Percentiles rank a stretch among this genome's conserved stretches.
phyloP scores from a whole-genome alignment of 768 basidiomycete genomes.

The Mycena vitilis region DNA sequence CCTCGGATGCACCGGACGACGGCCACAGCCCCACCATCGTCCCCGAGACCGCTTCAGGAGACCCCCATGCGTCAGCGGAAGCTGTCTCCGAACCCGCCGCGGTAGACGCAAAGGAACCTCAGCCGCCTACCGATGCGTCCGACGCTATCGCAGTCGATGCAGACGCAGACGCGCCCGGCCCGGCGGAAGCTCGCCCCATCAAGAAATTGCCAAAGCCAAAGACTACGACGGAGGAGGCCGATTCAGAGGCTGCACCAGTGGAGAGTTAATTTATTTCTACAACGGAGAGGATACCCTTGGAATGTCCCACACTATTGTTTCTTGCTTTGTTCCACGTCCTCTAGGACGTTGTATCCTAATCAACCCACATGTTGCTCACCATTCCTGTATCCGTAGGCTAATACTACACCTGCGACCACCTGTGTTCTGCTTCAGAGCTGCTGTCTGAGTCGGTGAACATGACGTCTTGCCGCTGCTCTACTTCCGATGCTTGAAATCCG shows the following conservation, averaged over 20 bases:
- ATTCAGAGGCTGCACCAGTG: conserved; percentile 2
- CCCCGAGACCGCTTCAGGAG: conserved; percentile 2
- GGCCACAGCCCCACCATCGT: background rate
- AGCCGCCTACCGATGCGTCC: conserved; percentile 5
- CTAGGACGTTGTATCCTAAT: conserved; percentile 24
- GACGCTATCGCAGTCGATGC: background rate
- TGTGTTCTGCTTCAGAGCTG: too few relatives aligned
- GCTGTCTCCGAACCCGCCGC: conserved; percentile 8
- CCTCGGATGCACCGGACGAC: conserved; percentile 15
- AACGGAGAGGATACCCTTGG: conserved; percentile 22
- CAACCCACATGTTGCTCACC: conserved; percentile 17
- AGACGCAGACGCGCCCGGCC: background rate
- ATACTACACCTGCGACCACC: conserved; percentile 1
- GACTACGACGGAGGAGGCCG: conserved; percentile 6
- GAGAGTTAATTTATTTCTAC: conserved; percentile 11
- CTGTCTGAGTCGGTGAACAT: too few relatives aligned
- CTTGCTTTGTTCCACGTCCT: conserved; percentile 27
- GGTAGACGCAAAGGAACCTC: conserved; percentile 5
- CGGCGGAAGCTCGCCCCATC: conserved; percentile 14
- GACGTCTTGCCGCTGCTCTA: too few relatives aligned
- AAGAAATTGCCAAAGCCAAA: conserved; percentile 25
- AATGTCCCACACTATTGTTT: conserved; percentile 26
- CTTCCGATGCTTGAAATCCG: too few relatives aligned
- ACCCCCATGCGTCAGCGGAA: conserved; percentile 3
- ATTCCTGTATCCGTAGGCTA: conserved; percentile 30